Evolutionary conservation across 441 rosid species (phyloP).

Genomic region (Gossypium trilobum): DNA sequence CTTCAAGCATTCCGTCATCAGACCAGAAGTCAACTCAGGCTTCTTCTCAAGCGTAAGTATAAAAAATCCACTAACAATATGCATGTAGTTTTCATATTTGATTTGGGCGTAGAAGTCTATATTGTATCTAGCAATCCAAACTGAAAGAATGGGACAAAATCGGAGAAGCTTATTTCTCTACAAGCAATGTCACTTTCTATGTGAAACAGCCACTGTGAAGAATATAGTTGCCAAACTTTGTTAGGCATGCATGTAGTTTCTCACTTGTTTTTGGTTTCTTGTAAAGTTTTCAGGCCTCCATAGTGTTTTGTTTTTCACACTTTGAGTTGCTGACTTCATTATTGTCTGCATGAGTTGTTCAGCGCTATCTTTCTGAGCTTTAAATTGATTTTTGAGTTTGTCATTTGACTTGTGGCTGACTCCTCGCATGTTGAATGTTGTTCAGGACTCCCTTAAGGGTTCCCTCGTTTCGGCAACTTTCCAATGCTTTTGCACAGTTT

Average conservation of each 20-base stretch:
- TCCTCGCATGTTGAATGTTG: conserved; percentile 14
- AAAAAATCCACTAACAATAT: background rate
- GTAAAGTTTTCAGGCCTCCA: background rate
- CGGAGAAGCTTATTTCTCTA: background rate
- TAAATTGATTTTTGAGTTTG: background rate
- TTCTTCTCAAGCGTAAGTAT: conserved; percentile 48
- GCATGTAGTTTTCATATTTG: conserved; percentile 5
- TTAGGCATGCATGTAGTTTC: background rate
- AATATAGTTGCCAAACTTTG: background rate
- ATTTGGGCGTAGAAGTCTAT: background rate
- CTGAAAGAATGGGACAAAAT: background rate
- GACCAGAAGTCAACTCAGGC: conserved; percentile 62
- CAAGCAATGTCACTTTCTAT: background rate
- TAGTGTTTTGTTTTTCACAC: background rate
- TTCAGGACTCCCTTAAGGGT: conserved; percentile 61
- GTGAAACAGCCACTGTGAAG: background rate
- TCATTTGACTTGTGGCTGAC: conserved; percentile 3
- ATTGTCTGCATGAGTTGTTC: background rate
- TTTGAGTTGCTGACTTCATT: background rate
- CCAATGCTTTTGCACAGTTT: conserved; percentile 77
- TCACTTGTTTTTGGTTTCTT: background rate
- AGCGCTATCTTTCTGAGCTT: conserved; percentile 3
- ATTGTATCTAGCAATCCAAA: background rate
- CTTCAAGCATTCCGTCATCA: conserved; percentile 48
- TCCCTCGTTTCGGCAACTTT: conserved; percentile 75